Evolutionary conservation across 164 flowering plant genomes (phyloP).

Genomic region (Vitis riparia): DNA sequence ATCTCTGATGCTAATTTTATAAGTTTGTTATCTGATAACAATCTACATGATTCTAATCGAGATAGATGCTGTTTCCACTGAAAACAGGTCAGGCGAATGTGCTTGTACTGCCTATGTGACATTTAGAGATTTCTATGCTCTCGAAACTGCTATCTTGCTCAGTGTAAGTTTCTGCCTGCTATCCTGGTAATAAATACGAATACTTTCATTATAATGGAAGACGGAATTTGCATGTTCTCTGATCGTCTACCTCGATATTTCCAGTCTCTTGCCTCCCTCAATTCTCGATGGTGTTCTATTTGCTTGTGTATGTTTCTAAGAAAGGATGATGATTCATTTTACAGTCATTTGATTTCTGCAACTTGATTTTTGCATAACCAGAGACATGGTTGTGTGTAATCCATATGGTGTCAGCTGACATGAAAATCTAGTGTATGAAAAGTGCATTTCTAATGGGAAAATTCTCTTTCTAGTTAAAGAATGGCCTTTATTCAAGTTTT

Average conservation of each 20-base stretch:
- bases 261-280: neutral
- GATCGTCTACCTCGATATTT: neutral
- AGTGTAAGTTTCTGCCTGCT: conserved; percentile 54
- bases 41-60: neutral
- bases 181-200: neutral
- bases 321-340: no score
- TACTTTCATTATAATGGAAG: neutral
- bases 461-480: no score
- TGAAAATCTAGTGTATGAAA: no score
- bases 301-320: no score
- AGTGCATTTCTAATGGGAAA: no score
- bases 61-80: neutral
- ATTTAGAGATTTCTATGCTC: conserved; percentile 64
- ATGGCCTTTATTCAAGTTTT: no score
- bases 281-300: neutral
- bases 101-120: conserved; percentile 82
- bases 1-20: neutral
- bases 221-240: neutral
- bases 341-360: neutral
- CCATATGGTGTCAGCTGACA: no score
- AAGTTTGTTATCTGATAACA: neutral
- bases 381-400: neutral
- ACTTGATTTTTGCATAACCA: neutral
- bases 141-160: conserved; percentile 82
- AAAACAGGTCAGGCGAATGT: conserved; percentile 62